Conservation (phyloP, 768 basidiomycete genomes). For the Xerocomellus dryophilus region DNA sequence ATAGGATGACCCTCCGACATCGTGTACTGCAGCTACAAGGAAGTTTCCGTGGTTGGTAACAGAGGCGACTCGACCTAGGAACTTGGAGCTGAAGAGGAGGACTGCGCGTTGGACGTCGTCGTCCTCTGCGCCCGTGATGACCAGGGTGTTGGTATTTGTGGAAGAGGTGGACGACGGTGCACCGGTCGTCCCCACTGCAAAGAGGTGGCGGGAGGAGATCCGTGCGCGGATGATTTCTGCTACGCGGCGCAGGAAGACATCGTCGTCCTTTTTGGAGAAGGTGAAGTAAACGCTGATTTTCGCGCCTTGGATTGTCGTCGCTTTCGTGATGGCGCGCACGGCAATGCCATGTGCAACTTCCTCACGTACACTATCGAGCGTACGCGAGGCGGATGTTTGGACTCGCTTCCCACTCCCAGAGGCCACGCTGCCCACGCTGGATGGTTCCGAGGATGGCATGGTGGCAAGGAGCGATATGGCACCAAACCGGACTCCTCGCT, state of each 20-base stretch:
- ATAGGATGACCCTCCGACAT: constrained; percentile 51
- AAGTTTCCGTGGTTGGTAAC: constrained; percentile 34
- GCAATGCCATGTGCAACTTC: constrained; percentile 60
- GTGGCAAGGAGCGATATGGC: no score
- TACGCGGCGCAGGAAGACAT: constrained; percentile 54
- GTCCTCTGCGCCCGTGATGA: constrained; percentile 55
- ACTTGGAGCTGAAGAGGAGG: constrained; percentile 63
- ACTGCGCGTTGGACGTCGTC: constrained; percentile 64
- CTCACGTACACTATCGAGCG: constrained; percentile 57
- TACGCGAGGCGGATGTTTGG: constrained; percentile 31
- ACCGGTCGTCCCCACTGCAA: constrained; percentile 53
- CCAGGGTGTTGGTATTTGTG: constrained; percentile 41
- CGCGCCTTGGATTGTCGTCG: constrained; percentile 49
- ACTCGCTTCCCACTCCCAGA: background rate
- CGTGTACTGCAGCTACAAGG: constrained; percentile 49
- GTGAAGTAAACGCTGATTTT: constrained; percentile 60
- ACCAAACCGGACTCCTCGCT: no score
- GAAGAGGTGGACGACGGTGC: constrained; percentile 27
- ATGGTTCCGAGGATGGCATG: constrained; percentile 30
- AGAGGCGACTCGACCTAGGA: constrained; percentile 56
- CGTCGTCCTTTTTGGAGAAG: constrained; percentile 55
- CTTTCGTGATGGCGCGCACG: constrained; percentile 48
- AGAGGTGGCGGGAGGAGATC: constrained; percentile 46
- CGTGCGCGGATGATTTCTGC: constrained; percentile 45
- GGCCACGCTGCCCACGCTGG: constrained; percentile 15